Base-by-base conservation (phyloP, 768 basidiomycete species). In the Auricularia heimuer region DNA sequence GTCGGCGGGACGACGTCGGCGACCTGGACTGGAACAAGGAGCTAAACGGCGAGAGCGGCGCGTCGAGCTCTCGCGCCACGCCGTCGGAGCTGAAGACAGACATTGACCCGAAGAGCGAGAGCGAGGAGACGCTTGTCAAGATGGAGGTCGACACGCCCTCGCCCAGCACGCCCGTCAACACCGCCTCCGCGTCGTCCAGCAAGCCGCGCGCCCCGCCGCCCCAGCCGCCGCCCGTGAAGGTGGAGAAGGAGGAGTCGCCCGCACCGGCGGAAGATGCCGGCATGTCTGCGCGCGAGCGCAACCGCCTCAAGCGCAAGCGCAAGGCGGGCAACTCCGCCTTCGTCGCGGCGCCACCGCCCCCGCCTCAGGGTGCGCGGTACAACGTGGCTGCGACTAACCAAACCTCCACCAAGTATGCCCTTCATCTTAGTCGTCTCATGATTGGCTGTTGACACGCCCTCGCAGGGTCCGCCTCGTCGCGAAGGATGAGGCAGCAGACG, bases 241-340 rank as follows among this genome's bases (percentile, higher is more conserved):
- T 62, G 4, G 35, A 65, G 7, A 83, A 85, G 54, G 67, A 77
- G 12, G 85, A 87, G 67, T 39, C 45, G 65, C 54, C 61, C 18
- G 34, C 35, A 34, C 47, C 58, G 24, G 42, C 33, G 56, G 37
- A 58, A 24, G 39, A 63, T 62, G 72, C 71, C 7, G 83, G 82
- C 4, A 77, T 98, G 56, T 97, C 94, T 37, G 93, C 94, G 11
- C 86, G 97, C 63, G 96, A 98, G 75, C 85, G 90, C 37, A 97
- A 97, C 73, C 85, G 95, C 60, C 78, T 98, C 37, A 99, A 99
- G 75, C 83, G 97, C 35, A 98, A 98, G 73, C 89, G 95, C 64
- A 97, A 95, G 71, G 82, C 83, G 3, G 94, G 92, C 3, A 91
- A 89, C 71, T 78, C 86, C 37, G 90, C 89, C 1, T 92, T 92